Base-by-base conservation (phyloP, 352 stramenopile genomes). In the Phytophthora sansomeana region DNA sequence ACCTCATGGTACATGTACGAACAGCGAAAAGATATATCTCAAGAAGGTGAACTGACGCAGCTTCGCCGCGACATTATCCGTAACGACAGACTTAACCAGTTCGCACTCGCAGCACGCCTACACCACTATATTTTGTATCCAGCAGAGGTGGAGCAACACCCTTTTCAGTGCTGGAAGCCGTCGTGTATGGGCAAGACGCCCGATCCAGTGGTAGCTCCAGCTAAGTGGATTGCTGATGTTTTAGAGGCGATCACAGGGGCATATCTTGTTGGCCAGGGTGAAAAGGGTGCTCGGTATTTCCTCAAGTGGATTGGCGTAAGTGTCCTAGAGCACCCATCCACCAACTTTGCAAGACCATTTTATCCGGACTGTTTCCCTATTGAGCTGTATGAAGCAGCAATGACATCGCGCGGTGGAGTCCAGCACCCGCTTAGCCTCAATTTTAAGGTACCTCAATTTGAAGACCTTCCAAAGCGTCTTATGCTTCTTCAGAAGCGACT, bases 141-240 rank as follows among this genome's bases (percentile, higher is more conserved):
- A 6, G 75, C 78, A 7, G 79, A 85, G 69, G 80, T 96, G 17
- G 88, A 96, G 50, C 84, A 93, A 59, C 83, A 93, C 46, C 88
- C 88, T 47, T 95, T 95, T 57, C 71, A 86, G 50, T 91, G 71
- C 50, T 96, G 88, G 88, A 96, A 93, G 42, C 88, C 88, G 29
- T 95, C 86, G n/a, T 96, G 86, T 35, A 93, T 95, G 85, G 88
- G 88, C 1, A 83, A 83, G 57, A 93, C 88, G 1, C 88, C 88
- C 11, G 79, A 93, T 44, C 63, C 77, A 3, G 71, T 95, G 7
- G 80, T 92, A 10, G 88, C 83, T 38, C 81, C 87, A 13, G 76
- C 85, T 8, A 96, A 96, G 47, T 96, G 88, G 88, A 85, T 96
- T 39, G 88, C 88, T 9, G 88, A 96, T 48, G 84, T 95, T 38